Conservation (phyloP, 176 grass and related monocot genomes). For the Ensete ventricosum region DNA sequence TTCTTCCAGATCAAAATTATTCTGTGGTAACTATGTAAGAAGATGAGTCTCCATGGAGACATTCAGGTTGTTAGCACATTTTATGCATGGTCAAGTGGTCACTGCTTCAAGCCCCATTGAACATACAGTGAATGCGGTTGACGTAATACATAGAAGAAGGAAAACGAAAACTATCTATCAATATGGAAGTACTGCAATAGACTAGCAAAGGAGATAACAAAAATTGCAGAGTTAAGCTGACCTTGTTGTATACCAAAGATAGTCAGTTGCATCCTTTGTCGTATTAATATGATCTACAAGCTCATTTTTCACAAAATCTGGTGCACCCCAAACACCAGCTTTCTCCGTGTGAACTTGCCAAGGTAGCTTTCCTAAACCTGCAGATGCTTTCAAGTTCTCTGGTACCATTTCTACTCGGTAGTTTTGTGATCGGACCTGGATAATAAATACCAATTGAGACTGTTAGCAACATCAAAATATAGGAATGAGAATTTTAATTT, state of each 20-base stretch:
- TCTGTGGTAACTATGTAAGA: too few relatives aligned
- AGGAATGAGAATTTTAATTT: not conserved
- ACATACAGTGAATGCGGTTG: too few relatives aligned
- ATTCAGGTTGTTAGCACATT: too few relatives aligned
- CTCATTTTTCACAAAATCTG: conserved; percentile 43
- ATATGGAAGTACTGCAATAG: too few relatives aligned
- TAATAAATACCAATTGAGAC: conserved; percentile 1
- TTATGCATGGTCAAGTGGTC: too few relatives aligned
- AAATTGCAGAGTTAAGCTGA: conserved; percentile 16
- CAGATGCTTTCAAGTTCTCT: conserved; percentile 42
- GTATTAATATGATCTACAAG: conserved; percentile 97
- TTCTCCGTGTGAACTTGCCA: conserved; percentile 77
- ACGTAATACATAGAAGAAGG: too few relatives aligned
- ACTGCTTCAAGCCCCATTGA: too few relatives aligned
- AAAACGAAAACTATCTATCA: too few relatives aligned
- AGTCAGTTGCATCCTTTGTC: conserved; percentile 95
- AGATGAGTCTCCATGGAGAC: too few relatives aligned
- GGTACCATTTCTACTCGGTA: conserved; percentile 55
- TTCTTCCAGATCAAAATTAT: too few relatives aligned
- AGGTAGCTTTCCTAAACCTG: conserved; percentile 7
- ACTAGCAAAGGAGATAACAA: not conserved
- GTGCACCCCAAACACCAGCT: conserved; percentile 62
- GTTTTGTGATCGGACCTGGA: conserved; percentile 69
- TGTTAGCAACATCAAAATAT: not conserved
- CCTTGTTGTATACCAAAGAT: conserved; percentile 96